Percentiles rank a stretch among this genome's conserved stretches.
These are phyloP conservation scores for Pseudozyma thailandica DNA, from an alignment of 1,284 basidiomycete species.

Conservation along the genomic window DNA sequence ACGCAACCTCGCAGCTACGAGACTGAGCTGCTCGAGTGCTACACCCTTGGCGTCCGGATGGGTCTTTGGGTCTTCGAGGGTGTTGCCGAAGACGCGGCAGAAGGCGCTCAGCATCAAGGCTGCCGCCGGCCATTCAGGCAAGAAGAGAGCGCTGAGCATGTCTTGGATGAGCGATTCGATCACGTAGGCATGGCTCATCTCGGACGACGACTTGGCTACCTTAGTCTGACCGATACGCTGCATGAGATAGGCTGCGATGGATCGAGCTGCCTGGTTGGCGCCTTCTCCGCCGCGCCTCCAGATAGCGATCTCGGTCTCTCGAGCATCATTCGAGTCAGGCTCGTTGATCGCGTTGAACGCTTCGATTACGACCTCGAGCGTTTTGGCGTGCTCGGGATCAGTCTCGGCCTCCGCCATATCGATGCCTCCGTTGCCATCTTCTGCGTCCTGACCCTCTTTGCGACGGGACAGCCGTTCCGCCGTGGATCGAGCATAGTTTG, in stretches of 20 bases:
- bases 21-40: slow-evolving; percentile 89
- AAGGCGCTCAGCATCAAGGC: slow-evolving; percentile 73
- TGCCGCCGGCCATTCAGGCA: slow-evolving; percentile 97
- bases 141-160: slow-evolving; percentile 85
- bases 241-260: slow-evolving; percentile 84
- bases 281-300: slow-evolving; percentile 52
- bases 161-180: slow-evolving; percentile 90
- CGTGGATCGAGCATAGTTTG: slow-evolving; percentile 24
- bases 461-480: slow-evolving; percentile 31
- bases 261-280: slow-evolving; percentile 70
- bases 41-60: slow-evolving; percentile 74
- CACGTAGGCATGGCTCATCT: slow-evolving; percentile 77
- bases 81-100: slow-evolving; percentile 49
- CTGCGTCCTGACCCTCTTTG: slow-evolving; percentile 15
- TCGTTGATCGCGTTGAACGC: slow-evolving; percentile 31
- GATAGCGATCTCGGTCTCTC: slow-evolving; percentile 35
- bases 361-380: slow-evolving; percentile 36
- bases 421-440: no score
- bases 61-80: slow-evolving; percentile 78
- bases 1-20: slow-evolving; percentile 85
- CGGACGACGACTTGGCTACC: slow-evolving; percentile 50
- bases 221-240: slow-evolving; percentile 70
- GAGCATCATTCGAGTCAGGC: slow-evolving; percentile 14
- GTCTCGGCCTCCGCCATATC: slow-evolving; percentile 11
- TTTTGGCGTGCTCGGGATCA: slow-evolving; percentile 12